Base-by-base conservation (phyloP, 1,139 yeast genomes). In the Groenewaldozyma auringiensis region DNA sequence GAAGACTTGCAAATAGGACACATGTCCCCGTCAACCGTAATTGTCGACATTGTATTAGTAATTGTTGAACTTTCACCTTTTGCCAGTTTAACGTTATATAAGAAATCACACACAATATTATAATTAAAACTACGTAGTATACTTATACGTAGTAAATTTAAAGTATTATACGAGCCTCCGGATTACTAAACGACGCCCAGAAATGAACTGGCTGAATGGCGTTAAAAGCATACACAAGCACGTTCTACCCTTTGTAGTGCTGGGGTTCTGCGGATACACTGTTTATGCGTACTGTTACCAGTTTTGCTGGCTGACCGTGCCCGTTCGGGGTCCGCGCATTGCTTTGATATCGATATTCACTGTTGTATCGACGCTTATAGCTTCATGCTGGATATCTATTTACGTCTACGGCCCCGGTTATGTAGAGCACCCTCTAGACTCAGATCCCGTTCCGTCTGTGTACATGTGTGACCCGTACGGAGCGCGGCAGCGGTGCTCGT, bases 1-100 rank as follows among this genome's bases (percentile, higher is more conserved):
- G 94, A 96, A 40, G 97, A 88, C 67, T 92, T 87, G 72, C 99
- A 92, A 60, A 94, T 88, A 36, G 98, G 98, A 72, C 99, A 92
- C 81, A 89, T 82, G 67, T 92, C 98, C 46, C 44, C 50, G 36
- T 50, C 49, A 20, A 42, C 47, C 14, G 33, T 21, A 37, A n/a
- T n/a, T n/a, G n/a, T n/a, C n/a, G n/a, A n/a, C n/a, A n/a, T n/a
- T n/a, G n/a, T n/a, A n/a, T n/a, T n/a, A n/a, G n/a, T n/a, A n/a
- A n/a, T n/a, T n/a, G n/a, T n/a, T n/a, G n/a, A n/a, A n/a, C n/a
- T n/a, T n/a, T n/a, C n/a, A n/a, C n/a, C n/a, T n/a, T n/a, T n/a
- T n/a, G n/a, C n/a, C n/a, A n/a, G n/a, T n/a, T n/a, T n/a, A n/a
- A n/a, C n/a, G n/a, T n/a, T n/a, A n/a, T n/a, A n/a, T n/a, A n/a